Base-by-base conservation (phyloP, 2,329 filamentous ascomycete genomes). In the Mariannaea sp. region DNA sequence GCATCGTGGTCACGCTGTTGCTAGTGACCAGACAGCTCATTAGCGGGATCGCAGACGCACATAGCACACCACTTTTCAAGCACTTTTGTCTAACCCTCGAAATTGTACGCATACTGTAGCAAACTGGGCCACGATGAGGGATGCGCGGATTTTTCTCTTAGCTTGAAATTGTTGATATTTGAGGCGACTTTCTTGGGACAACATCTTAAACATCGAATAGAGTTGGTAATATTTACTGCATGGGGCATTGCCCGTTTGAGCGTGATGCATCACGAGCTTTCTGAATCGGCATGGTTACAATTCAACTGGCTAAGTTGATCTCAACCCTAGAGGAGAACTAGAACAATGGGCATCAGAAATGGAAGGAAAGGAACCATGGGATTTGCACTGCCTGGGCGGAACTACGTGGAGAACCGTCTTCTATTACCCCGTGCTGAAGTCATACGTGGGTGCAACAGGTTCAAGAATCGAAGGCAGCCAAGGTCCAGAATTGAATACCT, bases 1-100 rank as follows among this genome's bases (percentile, higher is more conserved):
- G 51, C 51, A 54, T 9, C 7, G 9, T 44, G 30, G 51, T 54
- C 51, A 54, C 40, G 51, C n/a, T 45, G 13, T 22, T 43, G 42
- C 44, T 24, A 17, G 36, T 20, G 17, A 40, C 14, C 27, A 14
- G 26, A 14, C 43, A 26, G 40, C 24, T 39, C 16, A 24, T 39
- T 39, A 39, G 36, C 36, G 36, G 19, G 10, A 17, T 24, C 2
- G 36, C 6, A 2, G 32, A 9, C 13, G 13, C 22, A 22, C 26
- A 35, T 39, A 27, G 19, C 35, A 41, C 40, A 42, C 51, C 51
- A 45, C 40, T 20, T 44, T 32, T 12, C 33, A 13, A 13, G 30
- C 39, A 49, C 33, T 42, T 39, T 29, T 16, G 36, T 36, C 12
- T 17, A 8, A 13, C 14, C 32, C n/a, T 38, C 24, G 30, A 22